Evolutionary conservation across 2,329 filamentous ascomycete species (phyloP), one percentile per base, ranked within the genome.

Genomic region (Pseudogymnoascus sp.): DNA sequence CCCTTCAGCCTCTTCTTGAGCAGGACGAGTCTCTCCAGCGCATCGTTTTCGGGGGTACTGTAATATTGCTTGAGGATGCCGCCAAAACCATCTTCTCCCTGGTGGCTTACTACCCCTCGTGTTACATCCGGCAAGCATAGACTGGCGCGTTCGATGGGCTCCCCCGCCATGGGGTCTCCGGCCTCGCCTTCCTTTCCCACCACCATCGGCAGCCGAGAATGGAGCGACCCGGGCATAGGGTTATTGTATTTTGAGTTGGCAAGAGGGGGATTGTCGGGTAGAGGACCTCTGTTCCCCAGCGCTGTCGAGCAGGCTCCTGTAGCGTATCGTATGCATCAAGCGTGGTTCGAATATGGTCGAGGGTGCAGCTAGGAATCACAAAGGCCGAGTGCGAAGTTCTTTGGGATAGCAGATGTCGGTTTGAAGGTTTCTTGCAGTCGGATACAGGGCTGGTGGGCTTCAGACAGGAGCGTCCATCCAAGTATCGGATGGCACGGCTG

Each of bases 1-100:
- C 75, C 75, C 60, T 79, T 78, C 16, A 90, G 74, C 16, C 75
- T 75, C 60, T 76, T 73, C 73, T 90, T 90, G 63, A 90, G 77
- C 28, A 77, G 73, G 26, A 88, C 79, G 60, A 89, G 73, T 60
- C 79, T 77, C 72, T 89, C 85, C 46, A 83, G 78, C 38, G 85
- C 85, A 71, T 83, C 82, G 73, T 78, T 86, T 71, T 89, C 85
- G 10, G 78, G 76, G 4, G 75, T 74, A 12, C 75, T 73, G 62
- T 77, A 79, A 69, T 78, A 71, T 31, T 66, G 64, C n/a, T 65
- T 65, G n/a, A 72, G 53, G 5, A 68, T 68, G 24, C 70, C 63
- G 35, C 64, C 65, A 62, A 72, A 73, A 4, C 71, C 68, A n/a
- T 67, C 64, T 41, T 72, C 70, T 5, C 71, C 71, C 31, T 59